These are phyloP conservation scores for Alternaria atra DNA, from an alignment of 2,329 filamentous ascomycete genomes.

Conservation along the genomic window DNA sequence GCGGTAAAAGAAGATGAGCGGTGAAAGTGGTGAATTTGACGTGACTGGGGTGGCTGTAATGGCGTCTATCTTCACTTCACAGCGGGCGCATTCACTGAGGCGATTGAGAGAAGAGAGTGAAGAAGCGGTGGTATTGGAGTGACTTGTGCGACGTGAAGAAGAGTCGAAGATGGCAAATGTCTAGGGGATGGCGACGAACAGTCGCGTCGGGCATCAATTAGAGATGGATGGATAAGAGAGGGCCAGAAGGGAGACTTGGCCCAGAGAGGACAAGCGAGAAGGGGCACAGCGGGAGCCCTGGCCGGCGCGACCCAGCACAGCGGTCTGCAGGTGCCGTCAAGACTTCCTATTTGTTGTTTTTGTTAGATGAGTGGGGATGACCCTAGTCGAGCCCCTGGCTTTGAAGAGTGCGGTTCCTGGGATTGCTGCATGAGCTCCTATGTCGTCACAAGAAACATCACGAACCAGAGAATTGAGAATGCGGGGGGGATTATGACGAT, in stretches of 20 bases:
- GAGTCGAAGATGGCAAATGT: conserved; percentile 7
- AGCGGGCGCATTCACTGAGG: conserved; percentile 1
- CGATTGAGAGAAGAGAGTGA: neutral
- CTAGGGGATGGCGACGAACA: conserved; percentile 12
- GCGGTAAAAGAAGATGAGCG: conserved; percentile 23
- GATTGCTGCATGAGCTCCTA: conserved; percentile 22
- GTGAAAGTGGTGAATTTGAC: conserved; percentile 33
- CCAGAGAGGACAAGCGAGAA: conserved; percentile 23
- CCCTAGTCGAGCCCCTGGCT: neutral
- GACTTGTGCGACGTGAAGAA: neutral
- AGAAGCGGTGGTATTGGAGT: neutral
- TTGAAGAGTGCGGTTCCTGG: conserved; percentile 8
- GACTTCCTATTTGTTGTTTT: conserved; percentile 22
- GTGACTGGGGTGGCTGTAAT: conserved; percentile 27
- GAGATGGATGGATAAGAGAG: neutral
- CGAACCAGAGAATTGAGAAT: conserved; percentile 11
- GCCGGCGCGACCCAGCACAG: conserved; percentile 22
- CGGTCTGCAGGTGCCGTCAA: conserved; percentile 17
- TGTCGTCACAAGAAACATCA: conserved; percentile 18
- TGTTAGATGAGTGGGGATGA: neutral
- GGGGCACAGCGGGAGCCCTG: conserved; percentile 21
- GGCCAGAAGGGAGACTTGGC: conserved; percentile 17
- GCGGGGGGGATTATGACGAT: neutral
- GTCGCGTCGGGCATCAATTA: conserved; percentile 27
- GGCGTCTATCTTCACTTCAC: neutral